phyloP scores from a whole-genome alignment of 805 yeast species.

The Sugiyamaella americana region DNA sequence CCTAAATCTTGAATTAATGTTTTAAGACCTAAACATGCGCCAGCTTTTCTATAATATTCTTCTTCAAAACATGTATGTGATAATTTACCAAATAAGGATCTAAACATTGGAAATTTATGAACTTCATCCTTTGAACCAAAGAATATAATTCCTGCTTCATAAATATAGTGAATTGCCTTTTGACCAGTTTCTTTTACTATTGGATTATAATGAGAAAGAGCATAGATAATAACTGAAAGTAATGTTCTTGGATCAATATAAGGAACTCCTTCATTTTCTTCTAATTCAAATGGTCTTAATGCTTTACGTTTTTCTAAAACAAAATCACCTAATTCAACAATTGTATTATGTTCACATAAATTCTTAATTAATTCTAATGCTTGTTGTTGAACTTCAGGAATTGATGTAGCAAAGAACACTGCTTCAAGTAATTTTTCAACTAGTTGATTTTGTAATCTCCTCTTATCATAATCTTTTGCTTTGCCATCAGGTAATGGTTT shows the following conservation, averaged over 20 bases:
- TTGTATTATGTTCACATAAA: constrained; percentile 70
- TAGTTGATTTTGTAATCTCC: constrained; percentile 49
- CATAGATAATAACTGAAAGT: constrained; percentile 68
- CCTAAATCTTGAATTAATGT: constrained; percentile 62
- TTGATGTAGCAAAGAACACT: constrained; percentile 67
- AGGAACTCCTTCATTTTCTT: constrained; percentile 72
- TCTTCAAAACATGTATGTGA: constrained; percentile 91
- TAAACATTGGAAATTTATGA: constrained; percentile 64
- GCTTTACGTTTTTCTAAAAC: constrained; percentile 59
- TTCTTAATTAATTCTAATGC: constrained; percentile 58
- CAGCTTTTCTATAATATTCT: constrained; percentile 75
- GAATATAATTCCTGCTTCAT: constrained; percentile 52
- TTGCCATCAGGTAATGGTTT: constrained; percentile 19
- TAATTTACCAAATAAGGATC: constrained; percentile 71
- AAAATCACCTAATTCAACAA: constrained; percentile 70
- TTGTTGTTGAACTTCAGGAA: constrained; percentile 64
- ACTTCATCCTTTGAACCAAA: constrained; percentile 66
- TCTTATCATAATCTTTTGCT: constrained; percentile 21
- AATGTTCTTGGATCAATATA: constrained; percentile 63
- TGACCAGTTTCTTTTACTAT: constrained; percentile 69
- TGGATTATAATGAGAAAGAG: constrained; percentile 69
- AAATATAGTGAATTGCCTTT: constrained; percentile 56
- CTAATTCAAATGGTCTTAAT: constrained; percentile 64
- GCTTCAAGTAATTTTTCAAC: constrained; percentile 60
- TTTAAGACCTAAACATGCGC: constrained; percentile 80